Percentiles rank a stretch among this genome's conserved stretches.
These are phyloP conservation scores for Cryptomeria japonica DNA, from an alignment of 75 land plant genomes.

Conservation along the genomic window DNA sequence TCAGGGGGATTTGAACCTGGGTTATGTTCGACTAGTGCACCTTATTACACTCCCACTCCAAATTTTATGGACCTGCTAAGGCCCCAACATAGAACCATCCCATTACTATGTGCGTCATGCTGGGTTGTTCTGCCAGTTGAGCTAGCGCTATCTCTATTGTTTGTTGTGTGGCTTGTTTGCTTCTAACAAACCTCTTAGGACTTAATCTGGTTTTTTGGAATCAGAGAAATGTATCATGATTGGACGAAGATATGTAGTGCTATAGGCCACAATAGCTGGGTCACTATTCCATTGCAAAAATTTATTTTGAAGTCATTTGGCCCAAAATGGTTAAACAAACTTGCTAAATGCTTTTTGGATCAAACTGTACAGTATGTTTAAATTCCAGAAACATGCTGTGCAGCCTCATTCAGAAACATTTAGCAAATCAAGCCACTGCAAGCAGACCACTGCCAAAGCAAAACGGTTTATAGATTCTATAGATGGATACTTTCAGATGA, in stretches of 20 bases:
- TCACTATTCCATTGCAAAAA: background rate
- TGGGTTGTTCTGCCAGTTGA: no score
- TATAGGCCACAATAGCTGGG: background rate
- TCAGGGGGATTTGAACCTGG: background rate
- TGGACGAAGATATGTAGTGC: background rate
- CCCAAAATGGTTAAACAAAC: background rate
- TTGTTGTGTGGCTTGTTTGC: no score
- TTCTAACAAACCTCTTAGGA: background rate
- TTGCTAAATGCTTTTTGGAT: no score
- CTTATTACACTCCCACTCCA: background rate
- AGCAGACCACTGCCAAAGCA: no score
- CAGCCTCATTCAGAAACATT: no score
- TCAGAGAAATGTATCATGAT: background rate
- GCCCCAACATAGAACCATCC: no score
- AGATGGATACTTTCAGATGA: background rate
- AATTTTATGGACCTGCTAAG: no score
- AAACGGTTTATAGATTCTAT: background rate
- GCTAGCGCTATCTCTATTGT: no score
- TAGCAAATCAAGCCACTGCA: no score
- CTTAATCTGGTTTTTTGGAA: background rate
- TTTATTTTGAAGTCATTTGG: background rate
- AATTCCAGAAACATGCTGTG: no score
- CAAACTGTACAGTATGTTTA: no score
- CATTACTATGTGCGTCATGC: no score
- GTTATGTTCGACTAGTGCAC: background rate